Conservation (phyloP, 352 stramenopile genomes). For the Globisporangium rhizosaccharum region DNA sequence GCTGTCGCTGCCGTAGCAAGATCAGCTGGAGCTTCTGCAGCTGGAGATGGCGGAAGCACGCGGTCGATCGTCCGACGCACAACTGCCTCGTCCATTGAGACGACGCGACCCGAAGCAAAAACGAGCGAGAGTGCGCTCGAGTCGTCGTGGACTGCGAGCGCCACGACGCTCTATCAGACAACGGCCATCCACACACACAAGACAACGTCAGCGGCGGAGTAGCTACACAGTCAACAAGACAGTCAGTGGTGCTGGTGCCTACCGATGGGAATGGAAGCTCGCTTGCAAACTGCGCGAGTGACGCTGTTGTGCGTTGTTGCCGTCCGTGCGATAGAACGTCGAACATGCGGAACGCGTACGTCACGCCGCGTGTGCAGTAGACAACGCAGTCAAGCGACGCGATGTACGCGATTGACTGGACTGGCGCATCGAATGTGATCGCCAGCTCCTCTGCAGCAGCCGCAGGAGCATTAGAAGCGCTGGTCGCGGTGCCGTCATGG, state of each 20-base stretch:
- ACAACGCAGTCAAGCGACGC: conserved; percentile 21
- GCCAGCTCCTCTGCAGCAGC: not conserved
- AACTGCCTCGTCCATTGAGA: conserved; percentile 15
- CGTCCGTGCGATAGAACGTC: conserved; percentile 4
- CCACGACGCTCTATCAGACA: conserved; percentile 23
- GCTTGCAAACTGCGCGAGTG: conserved; percentile 8
- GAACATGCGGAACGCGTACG: conserved; percentile 17
- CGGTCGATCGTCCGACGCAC: conserved; percentile 17
- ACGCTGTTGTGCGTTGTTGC: not conserved
- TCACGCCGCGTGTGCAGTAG: conserved; percentile 24
- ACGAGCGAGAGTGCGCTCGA: conserved; percentile 23
- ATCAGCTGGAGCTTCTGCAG: not conserved
- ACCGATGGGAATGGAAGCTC: conserved; percentile 31
- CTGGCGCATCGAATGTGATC: conserved; percentile 21
- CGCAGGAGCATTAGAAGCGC: not conserved
- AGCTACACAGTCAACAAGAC: not conserved
- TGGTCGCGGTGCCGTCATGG: not conserved
- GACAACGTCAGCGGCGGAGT: not conserved
- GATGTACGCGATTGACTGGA: conserved; percentile 34
- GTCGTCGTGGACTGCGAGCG: conserved; percentile 18
- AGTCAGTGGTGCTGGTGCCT: not conserved
- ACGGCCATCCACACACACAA: not conserved
- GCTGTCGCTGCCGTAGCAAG: not conserved
- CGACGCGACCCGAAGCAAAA: conserved; percentile 28
- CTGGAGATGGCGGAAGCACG: conserved; percentile 9